A percentile compares a stretch with the other conserved stretches of the same genome.
These are phyloP conservation scores for Arachis monticola DNA, from an alignment of 331 rosid genomes.

Conservation along the genomic window DNA sequence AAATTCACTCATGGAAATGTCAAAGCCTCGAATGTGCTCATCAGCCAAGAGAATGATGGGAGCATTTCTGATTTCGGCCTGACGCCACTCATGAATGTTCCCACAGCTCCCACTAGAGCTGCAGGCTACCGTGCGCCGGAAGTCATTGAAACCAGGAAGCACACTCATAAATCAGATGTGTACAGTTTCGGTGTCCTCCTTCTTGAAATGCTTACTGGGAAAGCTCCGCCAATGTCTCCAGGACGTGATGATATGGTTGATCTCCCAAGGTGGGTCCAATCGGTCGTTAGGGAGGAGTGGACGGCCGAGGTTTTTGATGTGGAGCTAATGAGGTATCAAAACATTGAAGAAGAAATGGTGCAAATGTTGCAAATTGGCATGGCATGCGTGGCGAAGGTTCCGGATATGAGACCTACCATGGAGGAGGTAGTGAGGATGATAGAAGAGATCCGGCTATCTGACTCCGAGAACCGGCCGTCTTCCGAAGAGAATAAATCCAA, in stretches of 20 bases:
- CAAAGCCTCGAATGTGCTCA: conserved; percentile 88
- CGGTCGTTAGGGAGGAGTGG: conserved; percentile 98
- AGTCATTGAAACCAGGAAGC: conserved; percentile 86
- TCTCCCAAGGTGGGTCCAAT: conserved; percentile 99
- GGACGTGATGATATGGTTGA: conserved; percentile 91
- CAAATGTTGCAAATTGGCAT: conserved; percentile 96
- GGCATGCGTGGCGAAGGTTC: conserved; percentile 85
- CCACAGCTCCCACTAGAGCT: conserved; percentile 69
- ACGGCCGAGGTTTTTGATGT: conserved; percentile 98
- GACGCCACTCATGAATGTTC: conserved; percentile 74
- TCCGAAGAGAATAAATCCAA: conserved; percentile 92
- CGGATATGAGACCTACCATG: conserved; percentile 90
- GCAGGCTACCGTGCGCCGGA: conserved; percentile 98
- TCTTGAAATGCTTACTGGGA: conserved; percentile 93
- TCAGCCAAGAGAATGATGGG: conserved; percentile 71
- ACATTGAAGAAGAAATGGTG: conserved; percentile 98
- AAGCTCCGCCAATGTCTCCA: conserved; percentile 88
- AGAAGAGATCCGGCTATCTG: conserved; percentile 93
- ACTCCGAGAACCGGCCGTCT: conserved; percentile 97
- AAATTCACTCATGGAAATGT: conserved; percentile 86
- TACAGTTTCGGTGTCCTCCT: conserved; percentile 92
- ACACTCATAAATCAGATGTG: conserved; percentile 89
- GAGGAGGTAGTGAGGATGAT: conserved; percentile 92
- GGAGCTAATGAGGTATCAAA: conserved; percentile 89
- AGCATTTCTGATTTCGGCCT: conserved; percentile 86